Conservation (phyloP, 2,329 filamentous ascomycete genomes). For the Mollisia scopiformis region DNA sequence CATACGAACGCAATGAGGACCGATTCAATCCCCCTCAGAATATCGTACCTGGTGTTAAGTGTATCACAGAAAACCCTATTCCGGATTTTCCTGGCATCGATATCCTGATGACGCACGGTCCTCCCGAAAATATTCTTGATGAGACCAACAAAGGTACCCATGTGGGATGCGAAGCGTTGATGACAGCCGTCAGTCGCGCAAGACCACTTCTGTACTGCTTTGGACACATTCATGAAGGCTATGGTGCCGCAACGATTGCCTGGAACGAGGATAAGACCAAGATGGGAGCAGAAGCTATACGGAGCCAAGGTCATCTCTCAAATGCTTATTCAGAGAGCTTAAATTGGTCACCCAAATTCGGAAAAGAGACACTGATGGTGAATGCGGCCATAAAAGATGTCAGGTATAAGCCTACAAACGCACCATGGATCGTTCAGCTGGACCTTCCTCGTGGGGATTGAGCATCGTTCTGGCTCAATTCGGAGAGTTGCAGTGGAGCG, state of each 20-base stretch:
- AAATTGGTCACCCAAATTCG: conserved; percentile 26
- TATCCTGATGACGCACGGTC: conserved; percentile 64
- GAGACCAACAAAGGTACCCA: conserved; percentile 24
- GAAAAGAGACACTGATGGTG: conserved; percentile 48
- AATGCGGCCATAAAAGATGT: conserved; percentile 58
- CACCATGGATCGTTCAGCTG: conserved; percentile 55
- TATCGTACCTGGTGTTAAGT: conserved; percentile 14
- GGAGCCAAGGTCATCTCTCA: conserved; percentile 22
- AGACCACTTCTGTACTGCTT: conserved; percentile 61
- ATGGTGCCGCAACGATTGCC: conserved; percentile 52
- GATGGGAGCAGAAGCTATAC: conserved; percentile 10
- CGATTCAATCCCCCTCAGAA: conserved; percentile 31
- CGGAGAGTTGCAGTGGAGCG: no score
- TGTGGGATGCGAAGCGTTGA: conserved; percentile 56
- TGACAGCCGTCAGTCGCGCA: conserved; percentile 51
- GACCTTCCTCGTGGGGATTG: conserved; percentile 12
- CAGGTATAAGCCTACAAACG: conserved; percentile 45
- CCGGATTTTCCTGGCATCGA: conserved; percentile 41
- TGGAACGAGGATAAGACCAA: conserved; percentile 46
- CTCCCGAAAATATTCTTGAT: conserved; percentile 55
- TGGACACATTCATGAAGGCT: conserved; percentile 63
- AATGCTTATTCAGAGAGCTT: conserved; percentile 11
- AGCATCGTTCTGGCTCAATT: neutral
- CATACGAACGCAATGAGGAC: conserved; percentile 33
- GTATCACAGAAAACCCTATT: conserved; percentile 26